Percentiles rank a stretch among this genome's conserved stretches.
These are phyloP conservation scores for Trichoderma sp. DNA, from an alignment of 2,329 filamentous ascomycete species.

Conservation along the genomic window DNA sequence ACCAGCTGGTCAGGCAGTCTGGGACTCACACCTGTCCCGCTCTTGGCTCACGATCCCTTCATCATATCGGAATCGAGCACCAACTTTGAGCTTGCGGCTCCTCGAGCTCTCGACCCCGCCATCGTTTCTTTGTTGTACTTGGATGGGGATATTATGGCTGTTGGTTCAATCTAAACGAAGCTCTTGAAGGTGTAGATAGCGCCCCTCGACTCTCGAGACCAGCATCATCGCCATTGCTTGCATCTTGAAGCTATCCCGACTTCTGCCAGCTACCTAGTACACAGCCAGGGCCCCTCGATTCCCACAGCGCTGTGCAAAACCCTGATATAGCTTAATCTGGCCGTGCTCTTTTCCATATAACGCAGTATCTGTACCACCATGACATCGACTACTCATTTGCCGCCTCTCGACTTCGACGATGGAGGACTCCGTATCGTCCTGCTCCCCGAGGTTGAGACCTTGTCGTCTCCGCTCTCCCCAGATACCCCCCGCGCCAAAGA, in stretches of 20 bases:
- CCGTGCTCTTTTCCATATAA: not conserved
- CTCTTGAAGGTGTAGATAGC: conserved; percentile 5
- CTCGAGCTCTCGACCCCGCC: not conserved
- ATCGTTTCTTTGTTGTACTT: not conserved
- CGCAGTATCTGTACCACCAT: conserved; percentile 22
- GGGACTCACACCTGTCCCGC: not conserved
- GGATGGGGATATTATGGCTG: conserved; percentile 13
- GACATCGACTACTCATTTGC: conserved; percentile 29
- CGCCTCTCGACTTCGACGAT: conserved; percentile 31
- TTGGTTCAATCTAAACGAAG: conserved; percentile 4
- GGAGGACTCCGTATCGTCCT: conserved; percentile 32
- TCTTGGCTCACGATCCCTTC: not conserved
- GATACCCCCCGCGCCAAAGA: conserved; percentile 1
- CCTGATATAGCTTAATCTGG: not conserved
- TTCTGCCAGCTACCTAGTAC: not conserved
- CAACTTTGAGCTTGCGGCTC: not conserved
- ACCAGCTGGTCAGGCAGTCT: not conserved
- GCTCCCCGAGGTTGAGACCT: conserved; percentile 23
- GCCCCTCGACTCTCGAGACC: not conserved
- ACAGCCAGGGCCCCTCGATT: not conserved
- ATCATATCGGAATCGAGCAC: not conserved
- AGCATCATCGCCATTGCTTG: not conserved
- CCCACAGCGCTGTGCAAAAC: not conserved
- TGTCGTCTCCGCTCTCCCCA: conserved; percentile 4
- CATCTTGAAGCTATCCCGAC: not conserved